Percentiles rank a stretch among this genome's conserved stretches.
These are phyloP conservation scores for Epichloe brachyelytri DNA, from an alignment of 2,329 filamentous ascomycete species.

Conservation along the genomic window DNA sequence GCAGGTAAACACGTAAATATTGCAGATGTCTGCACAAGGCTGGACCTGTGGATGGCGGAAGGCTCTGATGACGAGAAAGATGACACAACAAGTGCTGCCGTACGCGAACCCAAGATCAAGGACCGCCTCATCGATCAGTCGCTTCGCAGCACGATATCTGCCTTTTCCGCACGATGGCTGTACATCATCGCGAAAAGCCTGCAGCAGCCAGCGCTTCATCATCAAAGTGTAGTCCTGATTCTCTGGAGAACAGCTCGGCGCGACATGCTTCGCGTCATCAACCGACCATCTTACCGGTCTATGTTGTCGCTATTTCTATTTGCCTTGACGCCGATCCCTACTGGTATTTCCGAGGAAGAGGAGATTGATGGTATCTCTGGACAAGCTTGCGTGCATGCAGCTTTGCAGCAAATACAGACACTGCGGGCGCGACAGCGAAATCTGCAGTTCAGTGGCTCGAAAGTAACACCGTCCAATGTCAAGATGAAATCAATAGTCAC, in stretches of 20 bases:
- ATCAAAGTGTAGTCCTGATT: conserved; percentile 10
- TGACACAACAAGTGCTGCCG: conserved; percentile 6
- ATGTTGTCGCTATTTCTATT: conserved; percentile 27
- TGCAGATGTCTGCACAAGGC: conserved; percentile 16
- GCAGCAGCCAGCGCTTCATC: conserved; percentile 1
- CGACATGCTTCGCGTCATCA: conserved; percentile 27
- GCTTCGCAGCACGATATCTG: conserved; percentile 14
- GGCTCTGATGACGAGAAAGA: conserved; percentile 4
- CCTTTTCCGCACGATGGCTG: conserved; percentile 19
- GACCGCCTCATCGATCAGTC: conserved; percentile 14
- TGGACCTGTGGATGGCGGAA: conserved; percentile 23
- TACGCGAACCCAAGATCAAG: neutral
- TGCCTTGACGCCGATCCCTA: conserved; percentile 26
- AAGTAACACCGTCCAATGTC: conserved; percentile 18
- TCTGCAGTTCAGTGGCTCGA: conserved; percentile 26
- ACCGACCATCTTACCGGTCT: conserved; percentile 27
- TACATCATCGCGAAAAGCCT: conserved; percentile 9
- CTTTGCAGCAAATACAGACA: conserved; percentile 27
- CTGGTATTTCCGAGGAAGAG: conserved; percentile 26
- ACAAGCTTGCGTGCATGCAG: conserved; percentile 26
- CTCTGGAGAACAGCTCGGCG: conserved; percentile 24
- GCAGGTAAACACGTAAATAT: conserved; percentile 20
- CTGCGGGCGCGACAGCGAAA: conserved; percentile 25
- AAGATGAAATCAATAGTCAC: conserved; percentile 11
- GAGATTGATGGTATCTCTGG: conserved; percentile 26